Base-by-base conservation (phyloP, 2,329 filamentous ascomycete genomes). In the Penicillium decumbens region DNA sequence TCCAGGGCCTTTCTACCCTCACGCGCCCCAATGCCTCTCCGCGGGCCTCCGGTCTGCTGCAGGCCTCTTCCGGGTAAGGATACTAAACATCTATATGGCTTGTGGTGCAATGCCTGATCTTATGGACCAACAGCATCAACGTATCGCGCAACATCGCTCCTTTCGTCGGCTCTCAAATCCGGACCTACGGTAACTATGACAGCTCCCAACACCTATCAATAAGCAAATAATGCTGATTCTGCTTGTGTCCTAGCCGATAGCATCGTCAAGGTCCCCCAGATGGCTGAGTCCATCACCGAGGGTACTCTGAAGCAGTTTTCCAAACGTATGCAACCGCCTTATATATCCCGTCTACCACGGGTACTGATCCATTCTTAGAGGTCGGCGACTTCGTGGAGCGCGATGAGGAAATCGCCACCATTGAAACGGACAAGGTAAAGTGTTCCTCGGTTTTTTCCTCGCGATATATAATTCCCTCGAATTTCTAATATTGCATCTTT, bases 231-330 rank as follows among this genome's bases (percentile, higher is more conserved):
- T 43, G 38, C 47, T 53, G 46, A 55, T 32, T 15, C 53, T 62
- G 45, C 44, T 41, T 37, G 2, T 47, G 7, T 44, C 44, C 13
- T 46, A 75, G 91, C 91, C 69, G 89, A 95, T 67, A 85, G 82
- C 60, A 75, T 92, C 56, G 84, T 98, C 72, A 92, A 97, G 76
- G 93, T 97, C 60, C 93, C 93, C 29, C 83, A 93, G 69, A 97
- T 98, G 93, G 93, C 93, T 57, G 93, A 98, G 74, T 97, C 93
- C 43, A 97, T 98, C 71, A 95, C 89, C 39, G 93, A 98, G 74
- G 93, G 93, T 54, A 98, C 93, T 20, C 72, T 98, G 66, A 96
- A 95, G 76, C 90, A 95, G 69, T 97, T 91, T 78, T 87, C 83
- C 65, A 97, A 97, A 77, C 78, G 80, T 81, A 71, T 60, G 76